These are phyloP conservation scores for Irpex sp. DNA, from an alignment of 1,284 basidiomycete species.

Conservation along the genomic window DNA sequence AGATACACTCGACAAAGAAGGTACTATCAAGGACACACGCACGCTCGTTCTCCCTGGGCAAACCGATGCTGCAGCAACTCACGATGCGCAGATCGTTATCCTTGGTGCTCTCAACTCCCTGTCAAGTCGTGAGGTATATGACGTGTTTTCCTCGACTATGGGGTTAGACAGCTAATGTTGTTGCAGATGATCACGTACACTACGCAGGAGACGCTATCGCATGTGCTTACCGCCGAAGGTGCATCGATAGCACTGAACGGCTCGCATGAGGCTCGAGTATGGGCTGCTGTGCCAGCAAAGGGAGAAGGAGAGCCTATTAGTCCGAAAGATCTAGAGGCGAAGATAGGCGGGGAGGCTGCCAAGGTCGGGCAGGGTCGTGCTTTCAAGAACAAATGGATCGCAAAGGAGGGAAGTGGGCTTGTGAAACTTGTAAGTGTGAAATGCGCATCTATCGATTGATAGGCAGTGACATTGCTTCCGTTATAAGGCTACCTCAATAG, in stretches of 20 bases:
- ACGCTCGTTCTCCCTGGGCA: constrained; percentile 76
- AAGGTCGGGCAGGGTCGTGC: constrained; percentile 95
- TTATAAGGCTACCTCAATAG: constrained; percentile 44
- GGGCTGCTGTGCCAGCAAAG: constrained; percentile 82
- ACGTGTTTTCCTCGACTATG: constrained; percentile 20
- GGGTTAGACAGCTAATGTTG: neutral
- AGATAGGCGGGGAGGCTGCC: constrained; percentile 85
- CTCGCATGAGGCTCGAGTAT: constrained; percentile 95
- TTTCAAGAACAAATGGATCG: constrained; percentile 98
- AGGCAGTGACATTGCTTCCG: neutral
- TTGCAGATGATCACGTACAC: constrained; percentile 88
- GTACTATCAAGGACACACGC: constrained; percentile 81
- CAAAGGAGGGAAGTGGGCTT: constrained; percentile 90
- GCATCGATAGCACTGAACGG: constrained; percentile 82
- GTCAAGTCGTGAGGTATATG: constrained; percentile 85
- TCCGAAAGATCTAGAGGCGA: constrained; percentile 74
- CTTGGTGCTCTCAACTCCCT: constrained; percentile 92
- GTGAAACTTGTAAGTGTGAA: constrained; percentile 81
- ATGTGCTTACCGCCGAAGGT: constrained; percentile 86
- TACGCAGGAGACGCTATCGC: constrained; percentile 81
- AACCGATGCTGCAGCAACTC: constrained; percentile 61
- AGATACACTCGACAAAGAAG: constrained; percentile 69
- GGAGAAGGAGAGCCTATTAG: constrained; percentile 77
- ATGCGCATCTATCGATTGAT: neutral
- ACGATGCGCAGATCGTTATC: constrained; percentile 84